These are phyloP conservation scores for Aureobasidium pullulans DNA, from an alignment of 2,329 filamentous ascomycete genomes.

Conservation along the genomic window DNA sequence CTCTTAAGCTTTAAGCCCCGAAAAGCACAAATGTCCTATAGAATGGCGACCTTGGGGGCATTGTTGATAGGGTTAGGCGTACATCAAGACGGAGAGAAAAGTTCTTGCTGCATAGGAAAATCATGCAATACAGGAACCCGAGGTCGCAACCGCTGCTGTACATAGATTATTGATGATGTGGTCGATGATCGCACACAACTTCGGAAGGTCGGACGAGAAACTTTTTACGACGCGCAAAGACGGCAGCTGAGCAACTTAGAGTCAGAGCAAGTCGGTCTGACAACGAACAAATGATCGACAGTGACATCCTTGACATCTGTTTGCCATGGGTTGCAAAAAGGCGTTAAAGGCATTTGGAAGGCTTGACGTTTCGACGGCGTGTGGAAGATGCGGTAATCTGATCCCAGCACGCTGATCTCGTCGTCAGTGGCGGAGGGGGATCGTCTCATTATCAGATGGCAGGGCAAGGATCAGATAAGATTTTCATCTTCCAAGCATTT, in stretches of 20 bases:
- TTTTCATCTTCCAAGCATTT: not conserved
- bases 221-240: not conserved
- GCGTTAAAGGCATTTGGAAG: not conserved
- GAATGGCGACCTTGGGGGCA: not conserved
- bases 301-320: not conserved
- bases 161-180: not conserved
- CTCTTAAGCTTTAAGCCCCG: conserved; percentile 1
- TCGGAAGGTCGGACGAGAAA: not conserved
- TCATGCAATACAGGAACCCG: not conserved
- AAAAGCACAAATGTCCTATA: not conserved
- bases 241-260: not conserved
- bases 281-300: not conserved
- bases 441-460: conserved; percentile 6
- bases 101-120: not conserved
- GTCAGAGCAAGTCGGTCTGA: not conserved
- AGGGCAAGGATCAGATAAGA: not conserved
- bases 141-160: not conserved
- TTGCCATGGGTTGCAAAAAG: not conserved
- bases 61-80: not conserved
- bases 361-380: not conserved
- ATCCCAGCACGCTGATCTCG: not conserved
- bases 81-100: not conserved
- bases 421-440: conserved; percentile 1
- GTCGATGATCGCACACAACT: not conserved
- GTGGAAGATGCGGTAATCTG: not conserved